Conservation (phyloP, 2,329 filamentous ascomycete genomes). For the Calonectria honghensis region DNA sequence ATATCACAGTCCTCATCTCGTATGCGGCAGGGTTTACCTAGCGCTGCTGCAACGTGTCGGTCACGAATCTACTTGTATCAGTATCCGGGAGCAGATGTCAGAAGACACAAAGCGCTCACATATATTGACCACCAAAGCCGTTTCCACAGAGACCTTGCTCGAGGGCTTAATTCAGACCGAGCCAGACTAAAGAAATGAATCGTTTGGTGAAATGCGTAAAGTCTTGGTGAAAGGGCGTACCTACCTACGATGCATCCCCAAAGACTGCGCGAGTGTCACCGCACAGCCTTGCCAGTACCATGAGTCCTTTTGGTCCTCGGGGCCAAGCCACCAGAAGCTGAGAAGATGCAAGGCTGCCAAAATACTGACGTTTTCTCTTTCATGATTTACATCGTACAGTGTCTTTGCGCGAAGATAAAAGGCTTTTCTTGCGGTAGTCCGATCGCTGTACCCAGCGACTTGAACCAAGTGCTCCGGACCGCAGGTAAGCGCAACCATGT, state of each 20-base stretch:
- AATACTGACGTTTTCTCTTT: constrained; percentile 32
- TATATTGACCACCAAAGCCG: constrained; percentile 52
- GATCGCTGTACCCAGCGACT: constrained; percentile 41
- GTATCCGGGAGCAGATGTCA: background rate
- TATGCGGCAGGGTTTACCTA: constrained; percentile 46
- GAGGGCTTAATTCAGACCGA: background rate
- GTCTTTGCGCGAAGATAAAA: constrained; percentile 47
- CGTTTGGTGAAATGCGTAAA: background rate
- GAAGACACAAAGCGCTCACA: background rate
- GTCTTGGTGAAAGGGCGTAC: fast-evolving
- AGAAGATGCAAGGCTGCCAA: constrained; percentile 40
- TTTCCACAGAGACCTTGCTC: constrained; percentile 38
- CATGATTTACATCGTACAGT: constrained; percentile 44
- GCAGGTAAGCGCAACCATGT: constrained; percentile 35
- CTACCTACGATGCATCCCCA: constrained; percentile 48
- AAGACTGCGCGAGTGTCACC: constrained; percentile 43
- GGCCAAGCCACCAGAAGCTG: constrained; percentile 48
- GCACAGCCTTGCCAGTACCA: constrained; percentile 50
- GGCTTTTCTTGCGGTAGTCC: constrained; percentile 41
- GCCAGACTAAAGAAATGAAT: background rate
- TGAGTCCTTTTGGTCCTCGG: constrained; percentile 48
- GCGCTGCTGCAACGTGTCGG: constrained; percentile 44
- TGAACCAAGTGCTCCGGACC: constrained; percentile 39
- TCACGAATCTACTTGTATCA: constrained; percentile 37
- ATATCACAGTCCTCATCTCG: constrained; percentile 50